Conservation (phyloP, 164 flowering plant genomes). For the Piper longum region DNA sequence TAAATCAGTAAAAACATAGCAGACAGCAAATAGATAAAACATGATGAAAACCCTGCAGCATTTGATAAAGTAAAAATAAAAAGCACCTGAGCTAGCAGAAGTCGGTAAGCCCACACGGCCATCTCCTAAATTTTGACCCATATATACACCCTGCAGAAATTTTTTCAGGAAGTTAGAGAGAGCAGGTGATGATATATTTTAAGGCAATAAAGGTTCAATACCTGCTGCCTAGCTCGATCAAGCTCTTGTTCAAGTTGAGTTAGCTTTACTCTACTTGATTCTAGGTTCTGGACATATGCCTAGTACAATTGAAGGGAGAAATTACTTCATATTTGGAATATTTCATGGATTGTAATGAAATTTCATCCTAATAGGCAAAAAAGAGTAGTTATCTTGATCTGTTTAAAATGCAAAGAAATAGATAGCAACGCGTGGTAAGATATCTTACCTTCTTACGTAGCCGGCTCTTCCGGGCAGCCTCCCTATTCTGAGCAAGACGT, state of each 20-base stretch:
- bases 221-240: conserved; percentile 76
- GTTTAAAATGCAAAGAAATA: background rate
- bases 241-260: conserved; percentile 86
- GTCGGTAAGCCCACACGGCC: conserved; percentile 31
- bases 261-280: conserved; percentile 69
- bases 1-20: background rate
- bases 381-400: background rate
- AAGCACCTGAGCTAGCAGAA: conserved; percentile 50
- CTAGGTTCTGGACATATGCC: conserved; percentile 95
- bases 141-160: conserved; percentile 42
- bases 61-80: too few species aligned
- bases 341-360: background rate
- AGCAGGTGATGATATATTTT: background rate
- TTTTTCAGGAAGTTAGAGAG: background rate
- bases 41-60: background rate
- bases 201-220: conserved; percentile 1
- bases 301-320: conserved; percentile 10
- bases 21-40: background rate
- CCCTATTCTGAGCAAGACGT: conserved; percentile 96
- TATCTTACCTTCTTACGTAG: conserved; percentile 67
- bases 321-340: background rate
- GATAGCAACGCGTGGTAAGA: background rate
- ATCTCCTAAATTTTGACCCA: conserved; percentile 39
- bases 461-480: conserved; percentile 99
- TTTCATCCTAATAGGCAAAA: background rate